Evolutionary conservation across 495 filamentous ascomycete genomes (phyloP).

Genomic region (Podospora didyma): DNA sequence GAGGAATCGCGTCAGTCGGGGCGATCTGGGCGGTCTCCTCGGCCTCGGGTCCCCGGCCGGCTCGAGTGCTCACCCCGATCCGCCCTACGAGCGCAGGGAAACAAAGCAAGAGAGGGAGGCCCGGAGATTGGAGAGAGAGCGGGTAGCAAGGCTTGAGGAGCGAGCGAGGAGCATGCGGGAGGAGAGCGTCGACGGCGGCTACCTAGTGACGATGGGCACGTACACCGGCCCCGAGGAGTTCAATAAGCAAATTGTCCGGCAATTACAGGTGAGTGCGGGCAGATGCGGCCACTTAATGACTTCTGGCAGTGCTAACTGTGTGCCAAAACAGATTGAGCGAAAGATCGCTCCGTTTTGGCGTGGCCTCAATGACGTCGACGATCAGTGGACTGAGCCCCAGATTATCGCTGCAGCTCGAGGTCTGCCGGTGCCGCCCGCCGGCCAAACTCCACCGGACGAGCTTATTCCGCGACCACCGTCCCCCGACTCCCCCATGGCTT

Average conservation of each 20-base stretch:
- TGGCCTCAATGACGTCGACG: conserved; percentile 82
- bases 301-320: conserved; percentile 8
- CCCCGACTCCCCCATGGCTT: conserved; percentile 28
- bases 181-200: conserved; percentile 92
- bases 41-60: conserved; percentile 14
- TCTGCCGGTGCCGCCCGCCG: conserved; percentile 76
- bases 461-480: conserved; percentile 45
- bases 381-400: conserved; percentile 90
- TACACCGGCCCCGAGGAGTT: conserved; percentile 93
- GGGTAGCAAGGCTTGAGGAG: conserved; percentile 67
- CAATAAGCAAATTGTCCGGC: conserved; percentile 82
- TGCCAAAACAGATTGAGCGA: conserved; percentile 72
- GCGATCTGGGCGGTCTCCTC: conserved; percentile 23
- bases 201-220: conserved; percentile 87
- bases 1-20: conserved; percentile 25
- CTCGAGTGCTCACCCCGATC: conserved; percentile 23
- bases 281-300: not conserved
- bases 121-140: conserved; percentile 78
- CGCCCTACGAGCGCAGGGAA: conserved; percentile 59
- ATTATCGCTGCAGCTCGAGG: conserved; percentile 87
- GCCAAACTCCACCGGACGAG: conserved; percentile 71
- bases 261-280: conserved; percentile 69
- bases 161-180: conserved; percentile 89
- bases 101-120: conserved; percentile 90
- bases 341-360: conserved; percentile 92